These are phyloP conservation scores for Beauveria medogensis DNA, from an alignment of 2,329 filamentous ascomycete species.

Conservation along the genomic window DNA sequence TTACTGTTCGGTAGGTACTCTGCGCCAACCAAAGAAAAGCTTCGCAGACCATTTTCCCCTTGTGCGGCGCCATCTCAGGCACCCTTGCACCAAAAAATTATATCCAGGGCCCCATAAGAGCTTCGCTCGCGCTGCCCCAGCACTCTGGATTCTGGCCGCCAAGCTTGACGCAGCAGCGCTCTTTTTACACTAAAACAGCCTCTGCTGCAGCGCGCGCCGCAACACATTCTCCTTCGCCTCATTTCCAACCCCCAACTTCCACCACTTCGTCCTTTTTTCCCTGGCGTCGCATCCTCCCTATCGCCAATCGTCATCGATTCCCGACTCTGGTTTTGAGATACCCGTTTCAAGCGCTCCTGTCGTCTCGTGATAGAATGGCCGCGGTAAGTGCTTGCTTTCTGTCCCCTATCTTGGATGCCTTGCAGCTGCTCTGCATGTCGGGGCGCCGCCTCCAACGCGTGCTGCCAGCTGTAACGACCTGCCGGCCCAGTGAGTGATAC, in stretches of 20 bases:
- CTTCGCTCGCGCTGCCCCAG: neutral
- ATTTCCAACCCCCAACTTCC: constrained; percentile 6
- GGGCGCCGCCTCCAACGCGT: constrained; percentile 5
- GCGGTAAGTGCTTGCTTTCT: constrained; percentile 27
- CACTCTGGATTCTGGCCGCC: no score
- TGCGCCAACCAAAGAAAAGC: neutral
- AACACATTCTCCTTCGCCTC: constrained; percentile 10
- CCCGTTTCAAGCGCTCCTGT: constrained; percentile 16
- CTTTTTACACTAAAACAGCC: neutral
- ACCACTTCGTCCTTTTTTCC: constrained; percentile 7
- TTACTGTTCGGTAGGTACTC: no score
- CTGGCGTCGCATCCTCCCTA: constrained; percentile 9
- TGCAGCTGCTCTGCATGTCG: constrained; percentile 7
- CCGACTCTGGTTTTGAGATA: neutral
- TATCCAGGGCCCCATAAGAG: constrained; percentile 12
- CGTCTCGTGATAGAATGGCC: constrained; percentile 32
- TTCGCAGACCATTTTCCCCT: neutral
- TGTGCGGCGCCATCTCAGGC: neutral
- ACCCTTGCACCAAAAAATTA: constrained; percentile 12
- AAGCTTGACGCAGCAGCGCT: neutral
- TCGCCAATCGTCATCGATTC: constrained; percentile 8
- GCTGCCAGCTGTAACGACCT: constrained; percentile 10
- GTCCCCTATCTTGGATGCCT: constrained; percentile 12
- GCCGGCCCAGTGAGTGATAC: constrained; percentile 4
- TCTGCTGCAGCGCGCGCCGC: constrained; percentile 5